Base-by-base conservation (phyloP, 805 yeast species). In the Candida piceae region DNA sequence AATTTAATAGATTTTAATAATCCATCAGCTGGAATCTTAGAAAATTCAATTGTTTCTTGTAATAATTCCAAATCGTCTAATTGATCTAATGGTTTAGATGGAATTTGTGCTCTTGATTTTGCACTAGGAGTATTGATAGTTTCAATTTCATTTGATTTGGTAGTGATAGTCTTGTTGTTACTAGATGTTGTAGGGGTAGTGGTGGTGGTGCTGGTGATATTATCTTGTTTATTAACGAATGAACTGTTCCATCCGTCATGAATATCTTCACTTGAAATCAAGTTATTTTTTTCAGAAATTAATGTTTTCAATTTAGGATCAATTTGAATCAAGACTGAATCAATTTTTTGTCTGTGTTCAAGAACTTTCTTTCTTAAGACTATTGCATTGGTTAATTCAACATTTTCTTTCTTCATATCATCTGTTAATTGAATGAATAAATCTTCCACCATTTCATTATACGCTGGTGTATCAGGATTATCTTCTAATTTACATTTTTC, bases 361-460 rank as follows among this genome's bases (percentile, higher is more conserved):
- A 63, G 55, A 26, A 76, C 55, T 57, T 72, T 66, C 38, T 60
- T 58, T 17, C 65, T 55, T 12, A 67, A 48, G 26, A 66, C 51
- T 23, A 58, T 58, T 1, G 61, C 66, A 4, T 60, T 55, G 0
- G 64, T 63, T 4, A 74, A 72, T 35, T 74, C 73, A 19, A 66
- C 64, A 16, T 69, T 72, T 28, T 62, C 74, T 43, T 69, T 70
- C 34, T 59, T 60, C 16, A 75, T 58, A 50, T 86, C 93, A 13
- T 69, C 73, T 32, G 69, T 74, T 45, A 89, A 67, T 56, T 87
- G 96, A n/a, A 72, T 72, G 49, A 90, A 74, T 50, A 94, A 69
- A 57, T 87, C 95, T 57, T 84, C 95, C 34, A 90, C 78, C 97
- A 90, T 89, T 53, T 88, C 97, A 55, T 82, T 84, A 55, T 85